Conservation (phyloP, 2,329 filamentous ascomycete genomes). For the Aureobasidium uvarum region DNA sequence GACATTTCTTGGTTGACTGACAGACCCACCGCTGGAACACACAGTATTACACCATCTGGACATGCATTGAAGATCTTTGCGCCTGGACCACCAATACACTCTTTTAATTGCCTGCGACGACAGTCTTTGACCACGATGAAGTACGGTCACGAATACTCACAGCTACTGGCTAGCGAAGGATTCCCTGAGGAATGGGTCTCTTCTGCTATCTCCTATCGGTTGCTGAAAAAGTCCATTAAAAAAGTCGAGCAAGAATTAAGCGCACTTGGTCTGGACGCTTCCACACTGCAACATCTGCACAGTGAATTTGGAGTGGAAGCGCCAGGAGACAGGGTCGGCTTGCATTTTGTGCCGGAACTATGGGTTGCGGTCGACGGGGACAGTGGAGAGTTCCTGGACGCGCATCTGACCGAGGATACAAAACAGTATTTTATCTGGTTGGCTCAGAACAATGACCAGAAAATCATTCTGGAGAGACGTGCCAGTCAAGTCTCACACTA, state of each 20-base stretch:
- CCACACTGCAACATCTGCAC: slow-evolving; percentile 66
- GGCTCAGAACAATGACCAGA: not conserved
- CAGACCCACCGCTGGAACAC: not conserved
- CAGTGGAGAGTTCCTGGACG: slow-evolving; percentile 67
- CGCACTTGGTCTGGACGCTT: slow-evolving; percentile 67
- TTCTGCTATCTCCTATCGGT: slow-evolving; percentile 76
- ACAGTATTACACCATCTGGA: not conserved
- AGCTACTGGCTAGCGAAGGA: slow-evolving; percentile 65
- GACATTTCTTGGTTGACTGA: not conserved
- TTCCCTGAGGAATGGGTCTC: slow-evolving; percentile 71
- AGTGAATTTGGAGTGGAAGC: slow-evolving; percentile 39
- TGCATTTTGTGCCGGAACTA: slow-evolving; percentile 62
- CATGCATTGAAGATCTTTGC: slow-evolving; percentile 20
- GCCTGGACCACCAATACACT: slow-evolving; percentile 1
- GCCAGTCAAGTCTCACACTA: not conserved
- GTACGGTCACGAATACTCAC: slow-evolving; percentile 76
- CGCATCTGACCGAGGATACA: slow-evolving; percentile 64
- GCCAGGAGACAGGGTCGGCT: slow-evolving; percentile 6
- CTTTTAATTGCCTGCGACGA: not conserved
- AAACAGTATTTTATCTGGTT: slow-evolving; percentile 60
- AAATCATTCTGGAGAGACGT: not conserved
- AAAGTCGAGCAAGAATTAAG: slow-evolving; percentile 70
- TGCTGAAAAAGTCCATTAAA: slow-evolving; percentile 87
- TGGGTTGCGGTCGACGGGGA: slow-evolving; percentile 66
- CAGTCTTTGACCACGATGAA: slow-evolving; percentile 61